Conservation (phyloP, 257 asterid species). For the Lavandula angustifolia region DNA sequence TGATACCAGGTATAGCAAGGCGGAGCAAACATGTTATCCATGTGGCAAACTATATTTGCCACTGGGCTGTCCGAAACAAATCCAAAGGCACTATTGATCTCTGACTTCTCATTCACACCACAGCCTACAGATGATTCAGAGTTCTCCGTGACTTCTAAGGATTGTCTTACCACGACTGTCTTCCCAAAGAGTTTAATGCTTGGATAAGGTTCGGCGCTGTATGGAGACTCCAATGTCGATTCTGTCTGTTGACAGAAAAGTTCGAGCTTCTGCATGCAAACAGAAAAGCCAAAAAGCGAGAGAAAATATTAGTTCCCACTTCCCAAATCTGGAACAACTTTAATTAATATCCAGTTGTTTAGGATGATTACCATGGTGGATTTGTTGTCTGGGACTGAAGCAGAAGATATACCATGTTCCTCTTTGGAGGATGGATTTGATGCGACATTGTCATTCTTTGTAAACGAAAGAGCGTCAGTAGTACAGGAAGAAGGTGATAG, state of each 20-base stretch:
- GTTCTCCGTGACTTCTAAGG: constrained; percentile 31
- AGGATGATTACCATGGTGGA: constrained; percentile 41
- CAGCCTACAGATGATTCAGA: constrained; percentile 25
- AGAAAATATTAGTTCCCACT: not conserved
- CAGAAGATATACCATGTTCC: constrained; percentile 35
- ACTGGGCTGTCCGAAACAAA: constrained; percentile 35
- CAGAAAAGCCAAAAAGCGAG: constrained; percentile 11
- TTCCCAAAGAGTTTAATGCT: constrained; percentile 76
- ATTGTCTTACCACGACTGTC: constrained; percentile 48
- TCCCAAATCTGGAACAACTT: not conserved
- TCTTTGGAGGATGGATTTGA: constrained; percentile 38
- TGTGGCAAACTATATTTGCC: constrained; percentile 30
- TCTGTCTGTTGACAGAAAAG: constrained; percentile 45
- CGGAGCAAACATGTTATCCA: constrained; percentile 32
- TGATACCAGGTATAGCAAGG: constrained; percentile 56
- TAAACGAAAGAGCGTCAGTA: constrained; percentile 44
- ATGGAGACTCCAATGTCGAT: constrained; percentile 42
- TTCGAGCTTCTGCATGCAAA: constrained; percentile 51
- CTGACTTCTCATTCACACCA: constrained; percentile 26
- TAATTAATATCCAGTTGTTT: not conserved
- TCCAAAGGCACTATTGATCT: constrained; percentile 29
- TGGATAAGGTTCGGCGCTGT: constrained; percentile 32
- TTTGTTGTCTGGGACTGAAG: constrained; percentile 31
- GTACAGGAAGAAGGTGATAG: constrained; percentile 53
- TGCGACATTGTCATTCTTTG: constrained; percentile 47